A percentile compares a stretch with the other conserved stretches of the same genome.
phyloP scores from a whole-genome alignment of 2,329 filamentous ascomycete species.

The Monosporascus sp. region DNA sequence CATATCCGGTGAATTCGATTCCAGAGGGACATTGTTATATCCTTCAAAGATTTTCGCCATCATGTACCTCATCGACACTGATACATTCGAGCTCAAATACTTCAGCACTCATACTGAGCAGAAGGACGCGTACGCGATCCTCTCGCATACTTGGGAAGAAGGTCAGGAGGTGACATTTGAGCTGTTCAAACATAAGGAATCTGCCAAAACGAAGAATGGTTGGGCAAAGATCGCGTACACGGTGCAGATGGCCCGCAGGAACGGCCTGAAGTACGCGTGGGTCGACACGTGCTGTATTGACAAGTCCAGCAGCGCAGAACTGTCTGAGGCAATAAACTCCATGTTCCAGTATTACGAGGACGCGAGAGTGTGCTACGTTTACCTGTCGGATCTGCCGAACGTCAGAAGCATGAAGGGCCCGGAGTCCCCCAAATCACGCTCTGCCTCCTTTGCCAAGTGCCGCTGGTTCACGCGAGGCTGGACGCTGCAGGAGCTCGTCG shows the following conservation, averaged over 20 bases:
- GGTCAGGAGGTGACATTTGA: constrained; percentile 24
- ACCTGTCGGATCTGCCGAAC: constrained; percentile 15
- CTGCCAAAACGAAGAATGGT: neutral
- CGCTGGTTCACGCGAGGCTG: constrained; percentile 6
- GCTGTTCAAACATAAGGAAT: constrained; percentile 9
- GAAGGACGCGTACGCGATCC: constrained; percentile 23
- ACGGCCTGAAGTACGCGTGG: constrained; percentile 13
- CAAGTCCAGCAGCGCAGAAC: constrained; percentile 5
- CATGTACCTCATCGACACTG: too few relatives aligned
- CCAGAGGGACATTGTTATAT: too few relatives aligned
- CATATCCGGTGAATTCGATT: too few relatives aligned
- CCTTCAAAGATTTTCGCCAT: too few relatives aligned
- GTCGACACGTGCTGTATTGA: constrained; percentile 22
- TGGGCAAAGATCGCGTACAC: constrained; percentile 13
- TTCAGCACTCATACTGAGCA: neutral
- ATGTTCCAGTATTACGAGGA: constrained; percentile 14
- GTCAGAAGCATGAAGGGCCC: neutral
- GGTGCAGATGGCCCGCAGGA: constrained; percentile 4
- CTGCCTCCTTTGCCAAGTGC: neutral
- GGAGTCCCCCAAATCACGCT: constrained; percentile 4
- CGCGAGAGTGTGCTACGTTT: constrained; percentile 13
- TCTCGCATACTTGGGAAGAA: constrained; percentile 30
- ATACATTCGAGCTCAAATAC: too few relatives aligned
- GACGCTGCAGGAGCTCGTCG: constrained; percentile 16
- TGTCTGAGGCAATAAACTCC: too few relatives aligned